Base-by-base conservation (phyloP, 495 filamentous ascomycete species). In the Bryoglossum gracile region DNA sequence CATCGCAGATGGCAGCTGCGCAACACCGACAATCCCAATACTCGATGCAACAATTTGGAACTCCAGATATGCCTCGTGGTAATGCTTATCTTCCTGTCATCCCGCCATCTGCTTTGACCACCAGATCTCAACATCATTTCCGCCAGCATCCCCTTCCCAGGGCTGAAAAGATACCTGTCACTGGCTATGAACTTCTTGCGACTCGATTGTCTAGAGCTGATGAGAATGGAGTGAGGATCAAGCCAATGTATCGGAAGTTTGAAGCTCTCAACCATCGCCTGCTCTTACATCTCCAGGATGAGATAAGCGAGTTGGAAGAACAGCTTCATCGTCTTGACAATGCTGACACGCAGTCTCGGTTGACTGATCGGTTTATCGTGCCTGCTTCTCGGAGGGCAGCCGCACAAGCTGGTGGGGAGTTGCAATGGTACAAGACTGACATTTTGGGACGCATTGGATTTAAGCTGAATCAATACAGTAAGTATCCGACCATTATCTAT, bases 401-500 rank as follows among this genome's bases (percentile, higher is more conserved):
- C 43, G 73, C 74, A n/a, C 77, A 82, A 49, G 68, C 73, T 18
- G 77, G 75, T 11, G 54, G 58, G 3, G 85, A 86, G n/a, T 66
- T 90, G 16, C 78, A 89, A 59, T 84, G 80, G 67, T 75, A 79
- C 26, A 80, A 83, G 50, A 77, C 78, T 19, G 80, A 89, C 34
- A 64, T 91, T 6, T 68, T 95, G 51, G 77, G 77, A 3, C 71
- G 78, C 49, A 76, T 92, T 48, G 82, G 76, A 17, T 75, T 78
- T 34, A 95, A 95, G 55, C 67, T 88, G 3, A 77, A 80, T 24
- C 86, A 92, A 59, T 95, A 95, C 59, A 91, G 88, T 92, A 67
- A 65, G 86, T 63, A 28, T 38, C 43, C 43, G 26, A 19, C 13
- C 17, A 16, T 38, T 30, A 4, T 30, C n/a, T 25, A 24, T 14